Conservation (phyloP, 208 protist species). For the Crithidia acanthocephali region DNA sequence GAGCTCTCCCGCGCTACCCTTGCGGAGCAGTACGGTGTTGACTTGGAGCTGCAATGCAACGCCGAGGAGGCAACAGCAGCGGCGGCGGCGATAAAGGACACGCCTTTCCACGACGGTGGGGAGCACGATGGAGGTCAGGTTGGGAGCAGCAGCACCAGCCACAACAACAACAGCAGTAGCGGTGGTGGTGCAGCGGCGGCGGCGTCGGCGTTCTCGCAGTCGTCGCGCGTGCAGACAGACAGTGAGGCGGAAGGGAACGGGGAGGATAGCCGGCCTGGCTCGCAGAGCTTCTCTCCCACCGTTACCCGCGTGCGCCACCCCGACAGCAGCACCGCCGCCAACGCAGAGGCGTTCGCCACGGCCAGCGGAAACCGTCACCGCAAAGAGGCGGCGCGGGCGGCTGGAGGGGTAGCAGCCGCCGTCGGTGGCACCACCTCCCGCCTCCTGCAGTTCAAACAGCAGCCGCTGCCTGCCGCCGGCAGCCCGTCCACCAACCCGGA, state of each 20-base stretch:
- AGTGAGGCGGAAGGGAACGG: not conserved
- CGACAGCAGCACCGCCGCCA: not conserved
- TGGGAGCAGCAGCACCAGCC: not conserved
- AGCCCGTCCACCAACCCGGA: not conserved
- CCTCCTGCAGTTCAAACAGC: conserved; percentile 31
- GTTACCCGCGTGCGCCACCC: not conserved
- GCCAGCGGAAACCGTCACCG: too few species aligned
- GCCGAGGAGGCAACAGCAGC: conserved; percentile 12
- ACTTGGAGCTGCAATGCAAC: conserved; percentile 32
- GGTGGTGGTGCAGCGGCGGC: not conserved
- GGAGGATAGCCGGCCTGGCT: conserved; percentile 4
- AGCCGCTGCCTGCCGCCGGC: not conserved
- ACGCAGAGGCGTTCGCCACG: not conserved
- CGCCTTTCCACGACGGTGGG: not conserved
- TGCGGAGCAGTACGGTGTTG: conserved; percentile 71
- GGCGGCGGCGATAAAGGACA: not conserved
- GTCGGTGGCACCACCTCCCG: conserved; percentile 1
- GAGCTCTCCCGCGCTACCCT: conserved; percentile 55
- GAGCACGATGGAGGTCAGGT: not conserved
- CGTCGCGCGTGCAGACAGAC: not conserved
- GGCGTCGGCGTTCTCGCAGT: not conserved
- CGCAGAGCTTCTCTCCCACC: conserved; percentile 1
- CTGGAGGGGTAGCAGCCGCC: not conserved
- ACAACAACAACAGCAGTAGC: conserved; percentile 1
- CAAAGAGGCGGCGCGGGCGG: not conserved